Conservation (phyloP, 2,329 filamentous ascomycete species). For the Xylaria sp. region DNA sequence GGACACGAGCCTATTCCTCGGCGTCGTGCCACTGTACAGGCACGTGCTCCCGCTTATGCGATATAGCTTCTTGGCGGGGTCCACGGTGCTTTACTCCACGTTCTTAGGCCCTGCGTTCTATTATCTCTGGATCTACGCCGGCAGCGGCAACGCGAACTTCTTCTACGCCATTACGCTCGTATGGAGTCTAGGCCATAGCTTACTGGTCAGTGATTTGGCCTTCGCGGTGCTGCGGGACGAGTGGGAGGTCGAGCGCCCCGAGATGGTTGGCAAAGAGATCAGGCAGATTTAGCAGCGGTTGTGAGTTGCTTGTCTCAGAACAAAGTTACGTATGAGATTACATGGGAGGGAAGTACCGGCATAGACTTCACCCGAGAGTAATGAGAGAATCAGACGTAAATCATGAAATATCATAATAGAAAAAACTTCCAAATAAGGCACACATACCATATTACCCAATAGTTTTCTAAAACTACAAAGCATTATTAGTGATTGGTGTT, state of each 20-base stretch:
- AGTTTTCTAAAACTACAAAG: background rate
- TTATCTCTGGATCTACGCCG: slow-evolving; percentile 96
- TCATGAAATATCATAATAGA: background rate
- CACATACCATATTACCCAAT: background rate
- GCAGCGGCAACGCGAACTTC: slow-evolving; percentile 97
- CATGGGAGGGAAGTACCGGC: background rate
- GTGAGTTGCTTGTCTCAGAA: background rate
- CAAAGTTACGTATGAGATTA: background rate
- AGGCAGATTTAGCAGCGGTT: slow-evolving; percentile 69
- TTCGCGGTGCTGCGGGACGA: slow-evolving; percentile 91
- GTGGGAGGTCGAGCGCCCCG: slow-evolving; percentile 88
- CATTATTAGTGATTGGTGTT: background rate
- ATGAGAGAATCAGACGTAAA: background rate
- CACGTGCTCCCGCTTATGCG: slow-evolving; percentile 93
- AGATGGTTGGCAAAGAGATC: slow-evolving; percentile 85
- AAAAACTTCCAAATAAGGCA: background rate
- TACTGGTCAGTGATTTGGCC: slow-evolving; percentile 83
- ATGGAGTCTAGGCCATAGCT: slow-evolving; percentile 87
- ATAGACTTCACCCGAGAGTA: background rate
- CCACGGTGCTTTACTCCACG: slow-evolving; percentile 82
- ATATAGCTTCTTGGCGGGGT: slow-evolving; percentile 85
- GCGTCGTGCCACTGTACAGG: slow-evolving; percentile 80
- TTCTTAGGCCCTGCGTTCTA: slow-evolving; percentile 94
- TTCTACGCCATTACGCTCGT: slow-evolving; percentile 99
- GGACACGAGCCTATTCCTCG: slow-evolving; percentile 85